phyloP scores from a whole-genome alignment of 176 grass and related monocot genomes.

The Juncus effusus region DNA sequence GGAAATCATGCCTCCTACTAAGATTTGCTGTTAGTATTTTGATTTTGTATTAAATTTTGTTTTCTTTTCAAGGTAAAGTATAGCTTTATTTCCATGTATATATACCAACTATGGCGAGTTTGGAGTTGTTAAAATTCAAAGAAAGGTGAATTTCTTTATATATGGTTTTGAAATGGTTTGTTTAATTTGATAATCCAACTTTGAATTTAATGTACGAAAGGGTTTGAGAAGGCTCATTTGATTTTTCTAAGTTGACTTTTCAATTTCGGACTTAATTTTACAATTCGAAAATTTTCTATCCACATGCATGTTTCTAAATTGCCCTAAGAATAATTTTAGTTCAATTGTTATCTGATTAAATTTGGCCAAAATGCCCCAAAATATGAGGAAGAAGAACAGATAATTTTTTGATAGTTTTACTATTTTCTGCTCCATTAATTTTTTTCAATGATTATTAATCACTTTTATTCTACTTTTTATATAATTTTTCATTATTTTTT shows the following conservation, averaged over 20 bases:
- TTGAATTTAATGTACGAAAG: neutral
- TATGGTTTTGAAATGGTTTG: slow-evolving; percentile 10
- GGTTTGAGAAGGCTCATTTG: neutral
- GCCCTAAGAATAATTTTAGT: slow-evolving; percentile 2
- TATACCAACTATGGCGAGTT: no score
- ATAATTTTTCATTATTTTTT: neutral
- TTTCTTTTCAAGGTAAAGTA: slow-evolving; percentile 11
- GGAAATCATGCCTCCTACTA: slow-evolving; percentile 90
- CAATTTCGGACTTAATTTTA: neutral
- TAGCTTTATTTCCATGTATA: slow-evolving; percentile 3
- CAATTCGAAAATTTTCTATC: neutral
- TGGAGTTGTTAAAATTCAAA: no score
- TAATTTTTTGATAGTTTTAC: neutral
- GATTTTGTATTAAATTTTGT: slow-evolving; percentile 10
- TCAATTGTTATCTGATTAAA: neutral
- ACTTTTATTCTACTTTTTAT: neutral
- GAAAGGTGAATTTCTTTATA: neutral
- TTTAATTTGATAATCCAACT: neutral
- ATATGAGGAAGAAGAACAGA: neutral
- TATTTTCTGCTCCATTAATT: neutral
- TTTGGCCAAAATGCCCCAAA: neutral
- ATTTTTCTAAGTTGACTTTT: neutral
- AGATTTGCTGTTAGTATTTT: slow-evolving; percentile 62
- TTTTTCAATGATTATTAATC: neutral
- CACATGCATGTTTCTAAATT: neutral